A percentile compares a stretch with the other conserved stretches of the same genome.
These are phyloP conservation scores for Phoma herbarum DNA, from an alignment of 2,329 filamentous ascomycete genomes.

Conservation along the genomic window DNA sequence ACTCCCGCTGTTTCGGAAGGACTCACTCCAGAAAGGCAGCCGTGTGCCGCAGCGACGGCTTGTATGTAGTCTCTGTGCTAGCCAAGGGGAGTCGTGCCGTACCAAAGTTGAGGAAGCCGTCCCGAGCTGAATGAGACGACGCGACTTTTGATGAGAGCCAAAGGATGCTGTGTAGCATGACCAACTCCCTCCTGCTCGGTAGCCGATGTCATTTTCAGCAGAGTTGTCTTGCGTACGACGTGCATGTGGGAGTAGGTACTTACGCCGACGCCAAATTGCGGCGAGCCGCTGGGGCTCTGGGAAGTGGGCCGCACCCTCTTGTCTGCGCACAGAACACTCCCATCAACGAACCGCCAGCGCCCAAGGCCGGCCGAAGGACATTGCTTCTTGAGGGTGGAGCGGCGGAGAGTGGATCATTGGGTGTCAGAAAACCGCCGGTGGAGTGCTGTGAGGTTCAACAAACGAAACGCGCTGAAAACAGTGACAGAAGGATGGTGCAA, in stretches of 20 bases:
- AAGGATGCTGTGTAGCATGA: conserved; percentile 19
- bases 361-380: conserved; percentile 29
- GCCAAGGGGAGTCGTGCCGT: conserved; percentile 18
- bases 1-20: conserved; percentile 40
- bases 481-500: conserved; percentile 14
- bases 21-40: conserved; percentile 25
- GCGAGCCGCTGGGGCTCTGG: conserved; percentile 14
- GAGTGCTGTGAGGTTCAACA: conserved; percentile 17
- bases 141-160: conserved; percentile 18
- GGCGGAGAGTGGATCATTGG: conserved; percentile 14
- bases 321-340: conserved; percentile 17
- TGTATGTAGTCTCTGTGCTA: conserved; percentile 32
- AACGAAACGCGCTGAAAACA: conserved; percentile 30
- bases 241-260: conserved; percentile 34
- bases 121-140: conserved; percentile 27
- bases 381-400: conserved; percentile 21
- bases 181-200: conserved; percentile 24
- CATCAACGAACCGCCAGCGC: conserved; percentile 36
- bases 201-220: conserved; percentile 31
- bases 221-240: conserved; percentile 26
- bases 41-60: conserved; percentile 41
- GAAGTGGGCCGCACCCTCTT: conserved; percentile 33
- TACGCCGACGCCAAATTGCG: conserved; percentile 29
- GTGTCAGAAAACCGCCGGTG: conserved; percentile 15
- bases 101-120: conserved; percentile 25